Evolutionary conservation across 2,329 filamentous ascomycete species (phyloP), one percentile per base, ranked within the genome.

Genomic region (Epichloe baconii): DNA sequence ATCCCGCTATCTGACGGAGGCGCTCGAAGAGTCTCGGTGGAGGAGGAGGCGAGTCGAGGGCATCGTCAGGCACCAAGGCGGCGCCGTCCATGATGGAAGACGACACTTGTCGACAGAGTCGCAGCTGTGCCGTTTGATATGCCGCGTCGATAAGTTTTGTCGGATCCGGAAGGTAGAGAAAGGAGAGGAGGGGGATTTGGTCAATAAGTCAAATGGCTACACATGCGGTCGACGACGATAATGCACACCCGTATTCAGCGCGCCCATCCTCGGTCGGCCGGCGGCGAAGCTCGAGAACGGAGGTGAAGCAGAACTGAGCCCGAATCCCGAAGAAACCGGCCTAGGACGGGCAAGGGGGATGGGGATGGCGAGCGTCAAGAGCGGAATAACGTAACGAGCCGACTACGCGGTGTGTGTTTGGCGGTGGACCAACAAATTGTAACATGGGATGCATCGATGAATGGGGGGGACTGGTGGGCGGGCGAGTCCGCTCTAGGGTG

Each of bases 1-100:
- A 89, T 49, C 85, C 85, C 44, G 82, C 76, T 56, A 90, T 75
- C 64, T 87, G 83, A 55, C 79, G 76, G 57, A 90, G 74, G 48
- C 86, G 79, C 64, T 89, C 84, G 59, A 83, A 85, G 49, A 90
- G 76, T 60, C 82, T 47, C 42, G 83, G 82, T 57, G 76, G 72
- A 43, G 83, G 83, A 52, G 83, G 81, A 64, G 83, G 84, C 53
- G 83, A 82, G 63, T 82, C 78, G 60, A 78, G 71, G 59, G 72
- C 67, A 65, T 80, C 75, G 62, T 79, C 76, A 59, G 67, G 66
- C 66, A 71, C 66, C 64, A 71, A 65, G 56, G 67, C 66, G 62
- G 69, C 66, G 64, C 71, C 68, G 65, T 79, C 76, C 77, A 79
- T 79, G 60, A 58, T 40, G 65, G 57, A 58, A 48, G 31, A 23